phyloP scores from a whole-genome alignment of 371 early-diverging fungal species.

The Mucor racemosus region DNA sequence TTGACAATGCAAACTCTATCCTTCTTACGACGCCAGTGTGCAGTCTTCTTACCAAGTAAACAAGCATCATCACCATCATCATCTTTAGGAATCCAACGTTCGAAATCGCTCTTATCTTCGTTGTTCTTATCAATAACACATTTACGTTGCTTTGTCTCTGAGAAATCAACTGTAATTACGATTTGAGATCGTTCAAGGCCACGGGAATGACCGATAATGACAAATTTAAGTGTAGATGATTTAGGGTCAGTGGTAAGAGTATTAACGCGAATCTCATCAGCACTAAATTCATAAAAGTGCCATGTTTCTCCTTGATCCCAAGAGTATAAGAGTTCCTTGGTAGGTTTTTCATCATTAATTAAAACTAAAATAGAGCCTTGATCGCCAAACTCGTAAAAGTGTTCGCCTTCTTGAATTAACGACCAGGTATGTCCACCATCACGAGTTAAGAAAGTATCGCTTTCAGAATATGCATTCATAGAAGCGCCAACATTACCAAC shows the following conservation, averaged over 20 bases:
- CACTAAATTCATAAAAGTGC: slow-evolving; percentile 55
- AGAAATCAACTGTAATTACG: slow-evolving; percentile 53
- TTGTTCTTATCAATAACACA: slow-evolving; percentile 63
- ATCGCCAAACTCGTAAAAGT: slow-evolving; percentile 82
- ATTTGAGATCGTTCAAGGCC: slow-evolving; percentile 32
- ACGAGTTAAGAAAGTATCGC: slow-evolving; percentile 80
- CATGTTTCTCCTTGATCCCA: slow-evolving; percentile 75
- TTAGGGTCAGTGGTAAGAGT: slow-evolving; percentile 66
- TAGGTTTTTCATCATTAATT: slow-evolving; percentile 73
- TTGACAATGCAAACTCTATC: slow-evolving; percentile 75
- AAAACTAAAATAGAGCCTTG: slow-evolving; percentile 77
- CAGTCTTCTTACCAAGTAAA: slow-evolving; percentile 51
- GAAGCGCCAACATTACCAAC: slow-evolving; percentile 86
- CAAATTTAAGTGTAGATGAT: slow-evolving; percentile 60
- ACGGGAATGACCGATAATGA: slow-evolving; percentile 54
- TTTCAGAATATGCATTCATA: slow-evolving; percentile 62
- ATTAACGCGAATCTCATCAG: slow-evolving; percentile 49
- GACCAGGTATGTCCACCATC: slow-evolving; percentile 85
- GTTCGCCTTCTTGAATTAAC: slow-evolving; percentile 60
- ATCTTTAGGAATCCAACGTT: slow-evolving; percentile 74
- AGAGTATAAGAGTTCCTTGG: slow-evolving; percentile 69
- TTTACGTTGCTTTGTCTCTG: slow-evolving; percentile 31
- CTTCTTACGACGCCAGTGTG: slow-evolving; percentile 82
- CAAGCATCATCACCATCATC: slow-evolving; percentile 56
- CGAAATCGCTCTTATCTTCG: slow-evolving; percentile 73